These are phyloP conservation scores for Sclerotinia borealis DNA, from an alignment of 2,329 filamentous ascomycete species.

Conservation along the genomic window DNA sequence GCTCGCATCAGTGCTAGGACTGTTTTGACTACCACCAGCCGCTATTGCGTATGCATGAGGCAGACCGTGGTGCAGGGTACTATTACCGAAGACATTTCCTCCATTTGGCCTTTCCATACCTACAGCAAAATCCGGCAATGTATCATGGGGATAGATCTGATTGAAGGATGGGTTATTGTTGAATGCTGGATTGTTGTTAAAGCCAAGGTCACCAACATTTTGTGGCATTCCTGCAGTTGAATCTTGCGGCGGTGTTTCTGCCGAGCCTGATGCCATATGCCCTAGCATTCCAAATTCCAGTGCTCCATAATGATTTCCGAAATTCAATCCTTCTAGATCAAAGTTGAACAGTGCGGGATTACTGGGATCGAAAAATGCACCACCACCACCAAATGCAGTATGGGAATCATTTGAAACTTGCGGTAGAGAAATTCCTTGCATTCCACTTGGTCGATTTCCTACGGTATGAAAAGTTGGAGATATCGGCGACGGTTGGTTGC, in stretches of 20 bases:
- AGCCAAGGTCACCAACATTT: constrained; percentile 35
- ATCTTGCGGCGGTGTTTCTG: constrained; percentile 71
- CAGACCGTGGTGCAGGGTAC: constrained; percentile 50
- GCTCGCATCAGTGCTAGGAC: constrained; percentile 58
- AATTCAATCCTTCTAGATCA: constrained; percentile 87
- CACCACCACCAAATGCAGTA: constrained; percentile 39
- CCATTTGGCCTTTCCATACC: constrained; percentile 41
- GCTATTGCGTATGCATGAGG: constrained; percentile 62
- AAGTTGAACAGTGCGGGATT: constrained; percentile 94
- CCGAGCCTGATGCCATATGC: constrained; percentile 88
- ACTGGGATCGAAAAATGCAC: constrained; percentile 75
- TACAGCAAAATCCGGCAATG: constrained; percentile 46
- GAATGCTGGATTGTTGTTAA: constrained; percentile 28
- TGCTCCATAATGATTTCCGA: constrained; percentile 92
- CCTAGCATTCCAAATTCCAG: constrained; percentile 94
- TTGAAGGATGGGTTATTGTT: constrained; percentile 38
- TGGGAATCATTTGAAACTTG: constrained; percentile 44
- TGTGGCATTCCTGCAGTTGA: constrained; percentile 40
- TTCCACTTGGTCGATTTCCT: constrained; percentile 43
- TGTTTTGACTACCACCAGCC: constrained; percentile 54
- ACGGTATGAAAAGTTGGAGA: constrained; percentile 63
- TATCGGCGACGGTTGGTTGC: constrained; percentile 64
- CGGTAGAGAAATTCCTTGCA: constrained; percentile 35
- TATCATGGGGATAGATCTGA: constrained; percentile 42
- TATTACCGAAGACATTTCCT: constrained; percentile 38